Conservation (phyloP, 148 eudicot genomes). For the Diospyros lotus region DNA sequence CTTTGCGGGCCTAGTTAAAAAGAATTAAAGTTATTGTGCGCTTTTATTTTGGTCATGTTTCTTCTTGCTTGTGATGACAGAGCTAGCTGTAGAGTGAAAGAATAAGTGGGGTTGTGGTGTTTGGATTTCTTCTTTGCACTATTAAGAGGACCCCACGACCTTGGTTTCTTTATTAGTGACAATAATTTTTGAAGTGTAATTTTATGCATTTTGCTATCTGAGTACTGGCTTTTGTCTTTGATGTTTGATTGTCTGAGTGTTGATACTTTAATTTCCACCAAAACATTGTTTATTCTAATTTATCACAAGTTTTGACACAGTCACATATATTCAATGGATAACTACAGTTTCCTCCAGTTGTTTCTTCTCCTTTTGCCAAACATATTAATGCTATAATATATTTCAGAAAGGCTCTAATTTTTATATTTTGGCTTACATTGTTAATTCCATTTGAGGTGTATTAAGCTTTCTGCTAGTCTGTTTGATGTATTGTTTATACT, state of each 20-base stretch:
- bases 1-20: too few species aligned
- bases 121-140: background rate
- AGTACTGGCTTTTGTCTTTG: background rate
- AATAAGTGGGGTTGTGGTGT: too few species aligned
- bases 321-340: background rate
- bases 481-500: background rate
- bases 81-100: background rate
- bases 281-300: background rate
- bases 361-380: background rate
- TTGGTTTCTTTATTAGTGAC: background rate
- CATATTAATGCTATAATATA: too few species aligned
- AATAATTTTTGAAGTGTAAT: background rate
- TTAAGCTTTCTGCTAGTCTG: background rate
- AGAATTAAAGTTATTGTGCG: too few species aligned
- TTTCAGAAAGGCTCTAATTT: slow-evolving; percentile 1
- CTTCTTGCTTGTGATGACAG: background rate
- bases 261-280: background rate
- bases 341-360: background rate
- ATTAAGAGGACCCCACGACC: background rate
- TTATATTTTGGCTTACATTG: background rate
- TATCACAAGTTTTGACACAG: background rate
- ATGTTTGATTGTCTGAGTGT: background rate
- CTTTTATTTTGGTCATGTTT: background rate
- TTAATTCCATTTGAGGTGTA: background rate
- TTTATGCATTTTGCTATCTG: background rate